A percentile compares a stretch with the other conserved stretches of the same genome.
phyloP scores from a whole-genome alignment of 2,329 filamentous ascomycete species.

The Fusarium coffeatum region DNA sequence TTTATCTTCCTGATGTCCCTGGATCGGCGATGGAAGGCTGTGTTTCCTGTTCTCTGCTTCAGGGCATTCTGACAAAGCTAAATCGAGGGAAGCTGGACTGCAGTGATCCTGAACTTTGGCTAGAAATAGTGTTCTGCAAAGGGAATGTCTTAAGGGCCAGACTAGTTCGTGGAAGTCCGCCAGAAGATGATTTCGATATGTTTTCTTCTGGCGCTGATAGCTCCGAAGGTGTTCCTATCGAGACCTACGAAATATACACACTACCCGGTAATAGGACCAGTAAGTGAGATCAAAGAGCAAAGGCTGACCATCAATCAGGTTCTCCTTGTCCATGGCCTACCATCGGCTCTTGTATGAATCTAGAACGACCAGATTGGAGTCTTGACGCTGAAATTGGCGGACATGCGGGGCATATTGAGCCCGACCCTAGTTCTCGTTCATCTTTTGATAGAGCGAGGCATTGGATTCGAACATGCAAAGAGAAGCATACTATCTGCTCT shows the following conservation, averaged over 20 bases:
- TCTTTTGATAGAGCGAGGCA: slow-evolving; percentile 29
- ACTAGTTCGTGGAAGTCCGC: slow-evolving; percentile 11
- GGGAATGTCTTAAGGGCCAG: slow-evolving; percentile 25
- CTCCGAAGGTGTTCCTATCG: slow-evolving; percentile 5
- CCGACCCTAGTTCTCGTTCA: slow-evolving; percentile 19
- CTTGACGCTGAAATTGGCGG: slow-evolving; percentile 17
- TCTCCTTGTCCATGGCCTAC: slow-evolving; percentile 35
- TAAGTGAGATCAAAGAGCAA: fast-evolving
- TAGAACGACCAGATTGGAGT: slow-evolving; percentile 18
- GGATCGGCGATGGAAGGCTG: slow-evolving; percentile 13
- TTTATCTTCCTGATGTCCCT: slow-evolving; percentile 21
- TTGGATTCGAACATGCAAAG: slow-evolving; percentile 36
- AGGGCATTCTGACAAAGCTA: slow-evolving; percentile 18
- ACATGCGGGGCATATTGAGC: slow-evolving; percentile 24
- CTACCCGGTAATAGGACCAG: slow-evolving; percentile 17
- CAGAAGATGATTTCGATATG: slow-evolving; percentile 26
- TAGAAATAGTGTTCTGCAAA: slow-evolving; percentile 31
- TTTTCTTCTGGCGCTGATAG: slow-evolving; percentile 9
- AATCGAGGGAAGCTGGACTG: background rate
- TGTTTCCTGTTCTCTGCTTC: slow-evolving; percentile 27
- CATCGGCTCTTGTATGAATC: slow-evolving; percentile 29
- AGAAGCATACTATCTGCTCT: slow-evolving; percentile 22
- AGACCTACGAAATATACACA: slow-evolving; percentile 36
- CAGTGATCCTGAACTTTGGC: slow-evolving; percentile 19
- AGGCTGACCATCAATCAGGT: slow-evolving; percentile 3